Percentiles rank a stretch among this genome's conserved stretches.
These are phyloP conservation scores for Tilletia walkeri DNA, from an alignment of 1,284 basidiomycete genomes.

Conservation along the genomic window DNA sequence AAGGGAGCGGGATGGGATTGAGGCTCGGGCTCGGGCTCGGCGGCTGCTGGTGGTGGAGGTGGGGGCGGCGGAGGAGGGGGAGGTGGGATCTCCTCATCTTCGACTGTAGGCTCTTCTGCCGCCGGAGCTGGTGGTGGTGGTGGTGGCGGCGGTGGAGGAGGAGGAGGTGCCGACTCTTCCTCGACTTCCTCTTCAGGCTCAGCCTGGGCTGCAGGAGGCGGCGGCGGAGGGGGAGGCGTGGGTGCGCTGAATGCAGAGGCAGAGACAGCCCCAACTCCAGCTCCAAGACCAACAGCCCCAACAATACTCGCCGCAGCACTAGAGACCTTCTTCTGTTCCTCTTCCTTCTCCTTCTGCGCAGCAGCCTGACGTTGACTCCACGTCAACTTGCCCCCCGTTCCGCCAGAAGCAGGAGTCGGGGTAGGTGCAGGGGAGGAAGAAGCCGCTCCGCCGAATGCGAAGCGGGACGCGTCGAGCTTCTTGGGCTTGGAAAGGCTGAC, in stretches of 20 bases:
- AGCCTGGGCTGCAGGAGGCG: constrained; percentile 28
- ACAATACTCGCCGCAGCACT: constrained; percentile 12
- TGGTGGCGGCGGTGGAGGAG: constrained; percentile 28
- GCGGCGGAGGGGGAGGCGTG: constrained; percentile 25
- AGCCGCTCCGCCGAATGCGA: constrained; percentile 39
- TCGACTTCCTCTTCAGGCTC: constrained; percentile 5
- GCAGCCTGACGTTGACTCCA: constrained; percentile 54
- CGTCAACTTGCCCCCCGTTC: constrained; percentile 44
- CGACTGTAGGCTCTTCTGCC: background rate
- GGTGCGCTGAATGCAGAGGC: constrained; percentile 20
- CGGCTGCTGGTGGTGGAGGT: constrained; percentile 32
- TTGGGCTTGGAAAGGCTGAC: constrained; percentile 51
- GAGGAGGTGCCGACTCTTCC: constrained; percentile 25
- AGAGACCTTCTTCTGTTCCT: constrained; percentile 31
- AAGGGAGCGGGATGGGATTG: constrained; percentile 11
- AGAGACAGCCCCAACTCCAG: background rate
- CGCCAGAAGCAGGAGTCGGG: constrained; percentile 29
- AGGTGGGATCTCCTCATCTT: constrained; percentile 1
- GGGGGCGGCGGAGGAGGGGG: constrained; percentile 28
- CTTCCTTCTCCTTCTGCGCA: constrained; percentile 45
- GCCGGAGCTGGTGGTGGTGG: background rate
- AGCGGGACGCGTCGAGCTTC: constrained; percentile 49
- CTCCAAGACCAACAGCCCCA: background rate
- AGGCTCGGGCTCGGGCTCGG: constrained; percentile 18
- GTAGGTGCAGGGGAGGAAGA: constrained; percentile 25